Base-by-base conservation (phyloP, 192 early-diverging fungal species). In the Backusella macrospora region DNA sequence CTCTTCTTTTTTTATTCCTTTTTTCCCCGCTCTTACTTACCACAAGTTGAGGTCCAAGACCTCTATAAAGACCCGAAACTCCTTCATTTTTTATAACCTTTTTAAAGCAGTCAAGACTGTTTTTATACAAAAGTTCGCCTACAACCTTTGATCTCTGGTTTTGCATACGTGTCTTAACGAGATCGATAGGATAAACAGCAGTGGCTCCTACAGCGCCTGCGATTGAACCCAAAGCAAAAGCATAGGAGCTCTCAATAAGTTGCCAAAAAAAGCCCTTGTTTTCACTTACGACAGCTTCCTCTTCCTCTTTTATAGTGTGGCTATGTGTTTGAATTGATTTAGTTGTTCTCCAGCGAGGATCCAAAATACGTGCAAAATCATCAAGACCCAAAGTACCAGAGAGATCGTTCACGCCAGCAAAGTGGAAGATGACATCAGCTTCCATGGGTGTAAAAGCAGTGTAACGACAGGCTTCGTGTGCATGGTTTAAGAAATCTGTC, bases 151-250 rank as follows among this genome's bases (percentile, higher is more conserved):
- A 90, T 48, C 96, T 87, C 82, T 99, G 97, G 81, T 97, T 99
- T 80, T 99, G 97, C 96, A 99, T 98, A 70, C 97, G 90, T 5
- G 97, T 99, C 84, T 99, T 99, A 77, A 97, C 96, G 68, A 99
- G 80, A 86, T 99, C 97, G 68, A 99, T 96, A 34, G 97, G 97
- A 81, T 97, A 99, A 29, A 99, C 96, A 64, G 90, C 90, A 5
- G 94, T 93, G 4, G 97, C 97, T 52, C 97, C 97, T 49, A 98
- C 90, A 37, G 95, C 94, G 77, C 97, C 97, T 73, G 92, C 93
- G 77, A 98, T 88, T 4, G 95, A 89, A 46, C 95, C 97, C 34
- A 97, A 84, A 13, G 83, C 76, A 86, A 97, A 89, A 55, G 85
- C 80, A 81, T 77, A 84, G 4, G 71, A 71, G 49, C 73, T 78